Evolutionary conservation across 768 basidiomycete genomes (phyloP).

Genomic region (Pisolithus orientalis): DNA sequence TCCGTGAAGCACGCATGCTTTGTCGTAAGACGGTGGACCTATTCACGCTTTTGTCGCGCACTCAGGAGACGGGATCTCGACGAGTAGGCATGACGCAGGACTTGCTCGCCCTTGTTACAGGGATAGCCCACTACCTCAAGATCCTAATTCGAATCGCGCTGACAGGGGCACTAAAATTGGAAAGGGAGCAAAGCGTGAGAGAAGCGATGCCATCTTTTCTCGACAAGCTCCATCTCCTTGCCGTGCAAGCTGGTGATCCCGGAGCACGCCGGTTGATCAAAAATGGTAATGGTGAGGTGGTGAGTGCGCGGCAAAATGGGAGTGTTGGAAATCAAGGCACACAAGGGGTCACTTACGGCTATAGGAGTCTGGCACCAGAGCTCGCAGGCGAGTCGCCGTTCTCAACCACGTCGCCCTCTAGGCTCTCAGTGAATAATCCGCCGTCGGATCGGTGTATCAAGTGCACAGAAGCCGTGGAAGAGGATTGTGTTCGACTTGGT

Average conservation of each 20-base stretch:
- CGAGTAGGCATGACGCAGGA: constrained; percentile 97
- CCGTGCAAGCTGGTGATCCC: constrained; percentile 79
- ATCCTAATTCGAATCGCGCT: constrained; percentile 97
- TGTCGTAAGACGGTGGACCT: constrained; percentile 99
- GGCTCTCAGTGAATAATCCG: constrained; percentile 57
- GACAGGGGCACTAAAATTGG: constrained; percentile 91
- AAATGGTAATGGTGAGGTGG: constrained; percentile 61
- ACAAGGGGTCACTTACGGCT: constrained; percentile 86
- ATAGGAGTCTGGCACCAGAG: constrained; percentile 86
- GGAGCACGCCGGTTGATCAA: constrained; percentile 70
- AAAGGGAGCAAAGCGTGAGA: constrained; percentile 78
- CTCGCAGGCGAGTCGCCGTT: constrained; percentile 88
- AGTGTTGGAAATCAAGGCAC: constrained; percentile 61
- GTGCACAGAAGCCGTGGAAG: constrained; percentile 89
- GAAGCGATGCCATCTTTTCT: constrained; percentile 88
- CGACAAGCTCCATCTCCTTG: constrained; percentile 88
- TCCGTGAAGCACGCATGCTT: constrained; percentile 95
- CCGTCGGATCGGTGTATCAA: constrained; percentile 89
- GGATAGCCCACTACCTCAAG: constrained; percentile 98
- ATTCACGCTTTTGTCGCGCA: constrained; percentile 92
- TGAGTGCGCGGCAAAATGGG: constrained; percentile 21
- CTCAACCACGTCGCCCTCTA: constrained; percentile 33
- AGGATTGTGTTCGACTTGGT: constrained; percentile 91
- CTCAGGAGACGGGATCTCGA: constrained; percentile 85
- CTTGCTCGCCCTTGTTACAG: constrained; percentile 92